Base-by-base conservation (phyloP, 139 green algal species). In the Tetratostichococcus sp. region DNA sequence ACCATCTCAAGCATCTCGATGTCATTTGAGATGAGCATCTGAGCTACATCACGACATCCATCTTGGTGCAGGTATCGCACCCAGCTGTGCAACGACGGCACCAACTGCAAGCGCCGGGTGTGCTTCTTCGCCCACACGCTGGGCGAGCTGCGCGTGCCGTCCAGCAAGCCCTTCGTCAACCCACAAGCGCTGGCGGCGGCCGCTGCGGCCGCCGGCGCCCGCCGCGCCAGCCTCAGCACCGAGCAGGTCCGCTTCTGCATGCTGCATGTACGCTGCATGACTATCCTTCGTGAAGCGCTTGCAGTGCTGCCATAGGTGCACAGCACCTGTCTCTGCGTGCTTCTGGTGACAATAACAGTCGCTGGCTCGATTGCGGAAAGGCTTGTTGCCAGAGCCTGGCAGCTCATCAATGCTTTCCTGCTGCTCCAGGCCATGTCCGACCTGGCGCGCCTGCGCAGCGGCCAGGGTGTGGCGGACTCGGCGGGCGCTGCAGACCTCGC, bases 71-170 rank as follows among this genome's bases (percentile, higher is more conserved):
- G 90, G 73, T 97, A 96, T 71, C 85, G 93, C 75, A 97, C 92
- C 17, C 91, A 96, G 85, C 87, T 98, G 26, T 99, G 95, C 88
- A 97, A 95, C 74, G 92, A 97, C 75, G 93, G 87, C 19, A 73
- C 67, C 30, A 82, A 82, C 57, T 97, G 93, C 84, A 76, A 50
- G 19, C 87, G 92, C 43, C 82, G 80, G 39, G 93, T 97, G 42
- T 98, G 94, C 86, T 98, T 98, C 86, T 98, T 98, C 70, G 94
- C 94, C 11, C 94, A 98, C 79, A 83, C 69, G 26, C 81, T 89
- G 42, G 84, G 93, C 42, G 88, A 98, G 86, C 82, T 97, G 66
- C 80, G 93, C 26, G 75, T 86, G 62, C 86, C 86, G 22, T 77
- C 80, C 67, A 75, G 39, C 69, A 86, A 88, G 72, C 86, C 86